Evolutionary conservation across 768 basidiomycete genomes (phyloP).

Genomic region (Kwoniella shandongensis): DNA sequence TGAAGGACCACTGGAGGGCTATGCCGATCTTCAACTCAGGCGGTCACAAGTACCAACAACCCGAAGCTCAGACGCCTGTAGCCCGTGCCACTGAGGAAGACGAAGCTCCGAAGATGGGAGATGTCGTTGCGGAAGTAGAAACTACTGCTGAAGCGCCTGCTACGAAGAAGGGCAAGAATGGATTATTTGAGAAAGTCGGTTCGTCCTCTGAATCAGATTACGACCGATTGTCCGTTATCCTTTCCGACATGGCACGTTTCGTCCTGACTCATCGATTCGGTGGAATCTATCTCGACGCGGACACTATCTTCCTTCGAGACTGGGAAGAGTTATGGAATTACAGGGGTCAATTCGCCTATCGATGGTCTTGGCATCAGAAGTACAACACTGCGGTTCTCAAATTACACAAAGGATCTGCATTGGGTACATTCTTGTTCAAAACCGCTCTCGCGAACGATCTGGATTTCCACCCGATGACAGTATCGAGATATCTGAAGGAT

Average conservation of each 20-base stretch:
- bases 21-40: constrained; percentile 75
- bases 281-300: constrained; percentile 94
- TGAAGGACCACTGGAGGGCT: constrained; percentile 84
- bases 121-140: constrained; percentile 33
- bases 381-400: constrained; percentile 97
- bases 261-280: constrained; percentile 95
- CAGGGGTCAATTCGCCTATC: constrained; percentile 93
- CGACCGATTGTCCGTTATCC: constrained; percentile 85
- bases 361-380: constrained; percentile 87
- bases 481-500: constrained; percentile 85
- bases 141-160: constrained; percentile 22
- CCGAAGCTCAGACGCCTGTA: constrained; percentile 17
- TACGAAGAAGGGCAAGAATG: constrained; percentile 55
- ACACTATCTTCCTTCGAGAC: constrained; percentile 90
- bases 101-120: constrained; percentile 36
- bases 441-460: constrained; percentile 86
- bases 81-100: constrained; percentile 24
- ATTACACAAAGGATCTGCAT: constrained; percentile 85
- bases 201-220: constrained; percentile 84
- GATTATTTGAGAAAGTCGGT: constrained; percentile 76
- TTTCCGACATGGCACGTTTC: constrained; percentile 96
- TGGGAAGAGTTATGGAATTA: constrained; percentile 99
- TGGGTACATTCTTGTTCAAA: constrained; percentile 90
- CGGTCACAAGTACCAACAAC: constrained; percentile 48
- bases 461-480: constrained; percentile 97